phyloP scores from a whole-genome alignment of 2,329 filamentous ascomycete genomes.

The Septoria petroselini region DNA sequence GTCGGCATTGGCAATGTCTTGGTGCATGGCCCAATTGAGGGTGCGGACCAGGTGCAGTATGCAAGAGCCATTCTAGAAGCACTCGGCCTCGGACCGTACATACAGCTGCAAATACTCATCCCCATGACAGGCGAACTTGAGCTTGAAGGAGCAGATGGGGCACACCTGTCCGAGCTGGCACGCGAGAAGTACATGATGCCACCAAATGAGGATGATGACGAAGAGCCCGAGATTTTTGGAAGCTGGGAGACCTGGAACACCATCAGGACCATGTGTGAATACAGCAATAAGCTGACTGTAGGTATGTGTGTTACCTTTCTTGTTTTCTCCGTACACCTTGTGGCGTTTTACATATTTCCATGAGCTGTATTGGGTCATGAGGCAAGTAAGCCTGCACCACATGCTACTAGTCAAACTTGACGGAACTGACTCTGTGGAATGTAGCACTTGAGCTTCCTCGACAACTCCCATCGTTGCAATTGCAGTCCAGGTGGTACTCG shows the following conservation, averaged over 20 bases:
- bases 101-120: conserved; percentile 76
- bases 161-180: conserved; percentile 53
- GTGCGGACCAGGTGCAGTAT: conserved; percentile 65
- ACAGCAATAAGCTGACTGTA: conserved; percentile 74
- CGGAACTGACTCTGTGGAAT: conserved; percentile 4
- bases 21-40: conserved; percentile 64
- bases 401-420: not conserved
- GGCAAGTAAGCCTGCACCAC: conserved; percentile 13
- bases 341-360: conserved; percentile 5
- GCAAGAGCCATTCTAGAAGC: conserved; percentile 80
- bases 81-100: conserved; percentile 67
- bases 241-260: conserved; percentile 94
- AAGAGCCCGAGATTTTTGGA: conserved; percentile 58
- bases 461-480: conserved; percentile 53
- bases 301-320: conserved; percentile 57
- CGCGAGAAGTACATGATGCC: conserved; percentile 35
- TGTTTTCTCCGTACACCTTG: conserved; percentile 2
- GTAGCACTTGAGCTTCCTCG: conserved; percentile 59
- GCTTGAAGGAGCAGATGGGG: conserved; percentile 51
- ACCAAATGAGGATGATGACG: conserved; percentile 23
- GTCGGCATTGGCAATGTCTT: conserved; percentile 83
- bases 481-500: conserved; percentile 62
- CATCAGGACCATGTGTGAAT: conserved; percentile 80
- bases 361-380: not conserved
- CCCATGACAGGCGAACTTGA: conserved; percentile 76